Base-by-base conservation (phyloP, 1,139 yeast species). In the Trichomonascaceae sp. region DNA sequence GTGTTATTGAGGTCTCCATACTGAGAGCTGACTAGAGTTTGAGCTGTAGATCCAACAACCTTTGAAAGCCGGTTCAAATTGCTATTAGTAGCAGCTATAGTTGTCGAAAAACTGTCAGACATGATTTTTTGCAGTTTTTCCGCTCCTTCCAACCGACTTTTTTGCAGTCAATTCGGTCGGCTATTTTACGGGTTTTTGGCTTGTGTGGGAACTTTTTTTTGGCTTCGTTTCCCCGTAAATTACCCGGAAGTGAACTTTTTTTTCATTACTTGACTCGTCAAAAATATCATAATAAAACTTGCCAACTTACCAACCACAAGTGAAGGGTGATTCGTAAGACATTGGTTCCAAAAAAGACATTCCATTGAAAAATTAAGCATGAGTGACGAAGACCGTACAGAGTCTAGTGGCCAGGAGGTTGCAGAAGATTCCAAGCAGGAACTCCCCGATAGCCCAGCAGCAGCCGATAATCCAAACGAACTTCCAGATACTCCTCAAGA, bases 1-100 rank as follows among this genome's bases (percentile, higher is more conserved):
- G 77, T 66, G 44, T 72, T 70, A 36, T 71, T 64, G 30, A 80
- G 68, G 67, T 71, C 67, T 60, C 72, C 62, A 67, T 72, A 61
- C 64, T 75, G 57, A 8, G 63, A 60, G 5, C 64, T 55, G 2
- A 47, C 47, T 43, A 71, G 63, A 1, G 73, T 59, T 7, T 68
- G 57, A 3, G 76, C 75, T 8, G 76, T 72, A 20, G 72, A 65
- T 1, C 70, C 68, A 19, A 73, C 73, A 1, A 74, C 70, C 54
- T 67, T 66, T 19, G 75, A 68, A 43, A 73, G 61, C 55, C 71
- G 64, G 38, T 68, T 58, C 44, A 73, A 61, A 54, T 73, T 73
- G 47, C 67, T 61, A 56, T 69, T 71, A 10, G 75, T 71, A 15
- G 68, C 67, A 15, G 73, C 65, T 22, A 71, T 66, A 18, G 74